phyloP scores from a whole-genome alignment of 805 yeast genomes.

The Ascoidea asiatica region DNA sequence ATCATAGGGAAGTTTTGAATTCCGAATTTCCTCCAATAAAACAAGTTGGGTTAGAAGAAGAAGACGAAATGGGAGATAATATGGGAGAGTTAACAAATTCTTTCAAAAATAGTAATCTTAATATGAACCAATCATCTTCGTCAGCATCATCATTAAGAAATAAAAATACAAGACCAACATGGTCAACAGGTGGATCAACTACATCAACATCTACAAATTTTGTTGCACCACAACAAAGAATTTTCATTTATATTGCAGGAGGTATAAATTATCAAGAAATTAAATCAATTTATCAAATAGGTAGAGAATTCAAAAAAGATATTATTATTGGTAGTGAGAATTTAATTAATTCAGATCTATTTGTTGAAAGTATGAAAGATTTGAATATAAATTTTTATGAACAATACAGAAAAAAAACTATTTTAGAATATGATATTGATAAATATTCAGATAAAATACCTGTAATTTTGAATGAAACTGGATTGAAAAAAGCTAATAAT shows the following conservation, averaged over 20 bases:
- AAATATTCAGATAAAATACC: not conserved
- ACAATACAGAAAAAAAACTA: not conserved
- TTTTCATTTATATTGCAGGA: constrained; percentile 77
- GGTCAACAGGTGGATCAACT: constrained; percentile 50
- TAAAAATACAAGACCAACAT: constrained; percentile 59
- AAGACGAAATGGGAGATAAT: constrained; percentile 19
- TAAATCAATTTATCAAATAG: constrained; percentile 60
- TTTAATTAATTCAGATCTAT: not conserved
- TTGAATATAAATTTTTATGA: not conserved
- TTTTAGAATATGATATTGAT: not conserved
- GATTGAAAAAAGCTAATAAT: not conserved
- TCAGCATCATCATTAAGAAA: constrained; percentile 54
- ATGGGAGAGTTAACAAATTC: constrained; percentile 19
- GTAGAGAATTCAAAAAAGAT: constrained; percentile 49
- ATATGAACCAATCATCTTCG: constrained; percentile 21
- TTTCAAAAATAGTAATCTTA: constrained; percentile 14
- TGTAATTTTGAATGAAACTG: not conserved
- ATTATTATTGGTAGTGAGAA: constrained; percentile 75
- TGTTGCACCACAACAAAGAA: constrained; percentile 41
- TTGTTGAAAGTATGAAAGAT: too few relatives aligned
- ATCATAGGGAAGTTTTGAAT: constrained; percentile 28
- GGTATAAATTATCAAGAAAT: constrained; percentile 80
- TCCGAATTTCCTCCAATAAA: constrained; percentile 63
- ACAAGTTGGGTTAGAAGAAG: constrained; percentile 42
- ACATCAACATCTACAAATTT: constrained; percentile 14